Evolutionary conservation across 352 stramenopile genomes (phyloP).

Genomic region (Phytophthora chlamydospora): DNA sequence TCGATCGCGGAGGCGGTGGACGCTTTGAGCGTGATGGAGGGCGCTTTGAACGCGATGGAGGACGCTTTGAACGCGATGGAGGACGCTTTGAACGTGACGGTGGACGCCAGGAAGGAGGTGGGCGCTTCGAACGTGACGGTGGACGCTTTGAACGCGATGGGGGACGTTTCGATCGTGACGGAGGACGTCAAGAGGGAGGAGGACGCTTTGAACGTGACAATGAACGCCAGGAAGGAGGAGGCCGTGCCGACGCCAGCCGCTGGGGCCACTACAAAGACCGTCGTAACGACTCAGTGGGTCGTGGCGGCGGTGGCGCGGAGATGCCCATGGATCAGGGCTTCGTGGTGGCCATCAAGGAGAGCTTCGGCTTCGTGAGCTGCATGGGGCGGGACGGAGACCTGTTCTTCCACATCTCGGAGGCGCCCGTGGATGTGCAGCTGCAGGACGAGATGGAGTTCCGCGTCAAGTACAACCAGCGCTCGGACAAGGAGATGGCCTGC

Average conservation of each 20-base stretch:
- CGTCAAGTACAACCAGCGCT: slow-evolving; percentile 75
- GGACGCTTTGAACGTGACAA: slow-evolving; percentile 18
- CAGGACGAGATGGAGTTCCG: slow-evolving; percentile 82
- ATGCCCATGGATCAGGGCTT: slow-evolving; percentile 45
- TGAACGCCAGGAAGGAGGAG: slow-evolving; percentile 15
- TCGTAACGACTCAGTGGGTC: slow-evolving; percentile 7
- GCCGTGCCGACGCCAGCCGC: slow-evolving; percentile 23
- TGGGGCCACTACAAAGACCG: slow-evolving; percentile 32
- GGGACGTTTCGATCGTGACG: not conserved
- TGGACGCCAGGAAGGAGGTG: slow-evolving; percentile 12
- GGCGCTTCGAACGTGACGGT: slow-evolving; percentile 24
- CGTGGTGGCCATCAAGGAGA: slow-evolving; percentile 58
- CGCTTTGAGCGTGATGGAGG: not conserved
- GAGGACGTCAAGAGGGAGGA: not conserved
- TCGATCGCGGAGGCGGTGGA: slow-evolving; percentile 2
- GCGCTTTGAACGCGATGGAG: slow-evolving; percentile 5
- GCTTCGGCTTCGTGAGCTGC: slow-evolving; percentile 67
- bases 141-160: not conserved
- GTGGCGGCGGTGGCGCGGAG: slow-evolving; percentile 21
- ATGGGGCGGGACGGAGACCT: slow-evolving; percentile 72
- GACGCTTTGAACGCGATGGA: slow-evolving; percentile 25
- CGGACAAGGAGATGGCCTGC: slow-evolving; percentile 72
- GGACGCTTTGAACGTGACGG: slow-evolving; percentile 7
- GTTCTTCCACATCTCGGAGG: slow-evolving; percentile 87
- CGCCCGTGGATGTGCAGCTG: slow-evolving; percentile 67